Evolutionary conservation across 2,329 filamentous ascomycete species (phyloP), one percentile per base, ranked within the genome.

Genomic region (Stagonosporopsis vannaccii): DNA sequence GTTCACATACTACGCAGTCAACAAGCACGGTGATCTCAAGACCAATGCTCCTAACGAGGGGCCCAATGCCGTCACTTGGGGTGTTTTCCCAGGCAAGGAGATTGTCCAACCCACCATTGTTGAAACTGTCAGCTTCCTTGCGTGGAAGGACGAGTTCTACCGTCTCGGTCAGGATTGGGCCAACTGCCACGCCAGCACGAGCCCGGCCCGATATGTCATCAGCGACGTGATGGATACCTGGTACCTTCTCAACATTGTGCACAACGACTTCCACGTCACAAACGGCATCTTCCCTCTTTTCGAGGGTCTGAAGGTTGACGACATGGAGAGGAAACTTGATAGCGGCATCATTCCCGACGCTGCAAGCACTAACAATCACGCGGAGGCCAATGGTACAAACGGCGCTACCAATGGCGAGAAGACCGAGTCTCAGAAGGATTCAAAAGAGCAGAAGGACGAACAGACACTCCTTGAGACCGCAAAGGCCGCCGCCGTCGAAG

Each of bases 31-130:
- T 25, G 86, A 89, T 54, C 82, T 98, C 52, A 88, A 87, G 75
- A 95, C 92, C 25, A 98, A 99, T 71, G 88, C 92, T 1, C 87
- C 88, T 8, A 86, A 87, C 20, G 92, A 96, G 66, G 91, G 92
- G 6, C 95, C 95, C 33, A 99, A 99, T 69, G 95, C 95, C n/a
- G 91, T 99, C 45, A 99, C 95, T 1, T 99, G 95, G 95, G 95
- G 95, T 77, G 96, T 99, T 30, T 99, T 98, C 81, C 94, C 95
- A 0, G 95, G 95, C 56, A 96, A 98, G 76, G 95, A 99, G 78
- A 97, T 99, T 72, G 93, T 99, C n/a, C 95, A 99, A 77, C 95
- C 95, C 13, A 99, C 95, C n/a, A 97, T 99, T 69, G 95, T 99
- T 48, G 95, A 99, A 80, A 96, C 91, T 17, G 89, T 99, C 75